Conservation (phyloP, 495 filamentous ascomycete genomes). For the Podospora tetraspora region DNA sequence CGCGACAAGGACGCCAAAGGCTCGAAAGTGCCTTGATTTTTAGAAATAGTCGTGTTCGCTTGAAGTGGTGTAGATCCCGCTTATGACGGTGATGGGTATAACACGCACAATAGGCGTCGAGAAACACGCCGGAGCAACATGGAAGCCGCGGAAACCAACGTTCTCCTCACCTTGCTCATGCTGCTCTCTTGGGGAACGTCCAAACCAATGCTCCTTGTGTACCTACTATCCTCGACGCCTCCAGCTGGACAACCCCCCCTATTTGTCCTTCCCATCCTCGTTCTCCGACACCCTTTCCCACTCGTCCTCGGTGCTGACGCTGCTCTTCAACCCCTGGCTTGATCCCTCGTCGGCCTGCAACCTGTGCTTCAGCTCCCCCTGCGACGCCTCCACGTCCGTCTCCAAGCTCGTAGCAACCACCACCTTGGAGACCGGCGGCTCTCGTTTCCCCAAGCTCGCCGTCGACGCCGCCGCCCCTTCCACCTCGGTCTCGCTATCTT, state of each 20-base stretch:
- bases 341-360: slow-evolving; percentile 15
- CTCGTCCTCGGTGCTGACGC: slow-evolving; percentile 54
- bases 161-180: background rate
- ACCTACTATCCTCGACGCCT: background rate
- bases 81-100: background rate
- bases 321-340: slow-evolving; percentile 37
- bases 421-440: slow-evolving; percentile 19
- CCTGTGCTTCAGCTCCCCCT: slow-evolving; percentile 41
- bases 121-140: background rate
- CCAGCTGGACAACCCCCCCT: background rate
- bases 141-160: background rate
- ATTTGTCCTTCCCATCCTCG: slow-evolving; percentile 51
- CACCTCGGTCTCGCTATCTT: slow-evolving; percentile 49
- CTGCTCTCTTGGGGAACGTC: background rate
- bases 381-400: slow-evolving; percentile 33
- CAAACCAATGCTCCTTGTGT: slow-evolving; percentile 2
- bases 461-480: slow-evolving; percentile 34
- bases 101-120: background rate
- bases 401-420: slow-evolving; percentile 29
- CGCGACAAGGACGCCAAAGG: background rate
- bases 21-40: background rate
- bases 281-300: slow-evolving; percentile 57
- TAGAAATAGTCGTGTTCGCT: background rate
- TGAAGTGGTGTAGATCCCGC: background rate
- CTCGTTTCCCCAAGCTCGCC: slow-evolving; percentile 21